Evolutionary conservation across 2,329 filamentous ascomycete genomes (phyloP).

Genomic region (Sporothrix brunneoviolacea): DNA sequence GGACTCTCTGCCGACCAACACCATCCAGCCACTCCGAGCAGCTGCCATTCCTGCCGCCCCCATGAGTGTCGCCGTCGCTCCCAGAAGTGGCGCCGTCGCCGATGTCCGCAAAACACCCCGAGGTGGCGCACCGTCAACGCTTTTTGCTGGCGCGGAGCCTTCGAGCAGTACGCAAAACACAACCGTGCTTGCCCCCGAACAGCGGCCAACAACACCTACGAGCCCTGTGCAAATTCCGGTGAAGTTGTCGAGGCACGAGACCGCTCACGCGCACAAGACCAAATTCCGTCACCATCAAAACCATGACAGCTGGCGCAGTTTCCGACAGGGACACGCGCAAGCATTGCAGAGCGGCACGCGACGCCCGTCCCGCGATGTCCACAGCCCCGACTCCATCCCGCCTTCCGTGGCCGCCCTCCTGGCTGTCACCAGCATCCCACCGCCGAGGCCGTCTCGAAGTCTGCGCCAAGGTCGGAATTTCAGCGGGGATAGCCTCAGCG

Average conservation of each 20-base stretch:
- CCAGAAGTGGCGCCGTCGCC: background rate
- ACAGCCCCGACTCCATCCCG: constrained; percentile 49
- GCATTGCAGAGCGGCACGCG: background rate
- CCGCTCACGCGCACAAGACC: constrained; percentile 26
- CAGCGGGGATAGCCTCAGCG: constrained; percentile 9
- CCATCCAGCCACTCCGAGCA: no score
- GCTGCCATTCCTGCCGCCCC: background rate
- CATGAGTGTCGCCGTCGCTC: background rate
- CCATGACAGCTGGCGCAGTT: constrained; percentile 13
- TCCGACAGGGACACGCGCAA: background rate
- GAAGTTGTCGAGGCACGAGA: constrained; percentile 33
- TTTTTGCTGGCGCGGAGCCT: no score
- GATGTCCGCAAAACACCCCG: background rate
- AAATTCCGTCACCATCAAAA: constrained; percentile 12
- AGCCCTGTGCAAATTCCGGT: constrained; percentile 51
- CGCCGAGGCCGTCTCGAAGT: constrained; percentile 33
- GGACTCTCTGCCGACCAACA: background rate
- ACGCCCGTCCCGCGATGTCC: constrained; percentile 29
- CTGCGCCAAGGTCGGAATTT: background rate
- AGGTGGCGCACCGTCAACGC: background rate
- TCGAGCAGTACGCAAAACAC: background rate
- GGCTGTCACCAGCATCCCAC: constrained; percentile 55
- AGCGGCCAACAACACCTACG: constrained; percentile 35
- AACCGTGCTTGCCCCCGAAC: constrained; percentile 2
- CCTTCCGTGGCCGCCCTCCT: constrained; percentile 55